Conservation (phyloP, 2,329 filamentous ascomycete genomes). For the Blastomyces parvus region DNA sequence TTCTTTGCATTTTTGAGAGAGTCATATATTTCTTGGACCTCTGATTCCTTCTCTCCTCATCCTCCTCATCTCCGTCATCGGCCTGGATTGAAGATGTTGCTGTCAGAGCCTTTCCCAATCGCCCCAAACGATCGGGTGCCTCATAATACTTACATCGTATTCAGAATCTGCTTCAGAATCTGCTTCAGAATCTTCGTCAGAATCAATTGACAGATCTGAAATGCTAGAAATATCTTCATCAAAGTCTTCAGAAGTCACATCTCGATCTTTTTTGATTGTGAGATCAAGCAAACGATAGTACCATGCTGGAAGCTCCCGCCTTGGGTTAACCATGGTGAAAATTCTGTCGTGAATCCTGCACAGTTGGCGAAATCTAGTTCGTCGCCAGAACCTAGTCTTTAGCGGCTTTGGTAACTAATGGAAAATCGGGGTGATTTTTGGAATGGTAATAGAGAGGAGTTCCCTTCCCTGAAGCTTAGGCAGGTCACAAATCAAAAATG, state of each 20-base stretch:
- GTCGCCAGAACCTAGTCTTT: not conserved
- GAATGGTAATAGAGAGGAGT: not conserved
- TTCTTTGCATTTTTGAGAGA: not conserved
- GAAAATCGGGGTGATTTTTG: not conserved
- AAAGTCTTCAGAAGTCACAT: not conserved
- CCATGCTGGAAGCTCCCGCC: slow-evolving; percentile 6
- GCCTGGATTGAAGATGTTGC: too few relatives aligned
- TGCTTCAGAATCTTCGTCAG: not conserved
- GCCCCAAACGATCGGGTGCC: not conserved
- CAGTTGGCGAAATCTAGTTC: too few relatives aligned
- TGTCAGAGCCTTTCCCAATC: not conserved
- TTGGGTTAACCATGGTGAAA: slow-evolving; percentile 2
- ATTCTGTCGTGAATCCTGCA: not conserved
- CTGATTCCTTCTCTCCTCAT: not conserved
- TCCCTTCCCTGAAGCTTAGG: too few relatives aligned
- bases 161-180: too few relatives aligned
- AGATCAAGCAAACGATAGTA: slow-evolving; percentile 4
- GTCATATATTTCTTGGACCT: not conserved
- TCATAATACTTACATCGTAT: slow-evolving; percentile 3
- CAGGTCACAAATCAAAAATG: too few relatives aligned
- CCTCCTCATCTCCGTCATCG: too few relatives aligned
- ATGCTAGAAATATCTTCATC: slow-evolving; percentile 10
- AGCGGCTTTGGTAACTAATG: not conserved
- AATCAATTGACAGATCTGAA: slow-evolving; percentile 3
- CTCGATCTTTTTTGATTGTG: slow-evolving; percentile 7